Evolutionary conservation across 352 stramenopile species (phyloP).

Genomic region (Phytophthora hibernalis): DNA sequence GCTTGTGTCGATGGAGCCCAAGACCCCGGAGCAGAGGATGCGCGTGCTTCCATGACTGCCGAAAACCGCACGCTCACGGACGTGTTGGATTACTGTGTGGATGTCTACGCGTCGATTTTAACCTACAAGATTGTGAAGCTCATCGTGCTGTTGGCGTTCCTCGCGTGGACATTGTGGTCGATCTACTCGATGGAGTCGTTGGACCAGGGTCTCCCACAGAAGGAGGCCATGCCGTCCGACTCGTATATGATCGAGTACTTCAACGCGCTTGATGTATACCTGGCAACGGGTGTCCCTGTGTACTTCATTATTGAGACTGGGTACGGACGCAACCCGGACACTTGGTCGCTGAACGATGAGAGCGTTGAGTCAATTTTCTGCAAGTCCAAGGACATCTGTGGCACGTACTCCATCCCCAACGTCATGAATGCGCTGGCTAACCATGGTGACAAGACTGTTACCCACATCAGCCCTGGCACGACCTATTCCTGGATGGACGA

Average conservation of each 20-base stretch:
- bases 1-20: conserved; percentile 40
- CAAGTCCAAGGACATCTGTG: conserved; percentile 68
- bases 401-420: conserved; percentile 60
- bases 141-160: conserved; percentile 54
- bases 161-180: conserved; percentile 52
- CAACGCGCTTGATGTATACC: conserved; percentile 57
- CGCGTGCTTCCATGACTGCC: conserved; percentile 12
- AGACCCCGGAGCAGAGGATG: conserved; percentile 33
- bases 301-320: conserved; percentile 74
- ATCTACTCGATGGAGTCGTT: conserved; percentile 63
- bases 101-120: conserved; percentile 57
- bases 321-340: conserved; percentile 55
- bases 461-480: conserved; percentile 61
- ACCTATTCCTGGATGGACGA: conserved; percentile 79
- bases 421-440: conserved; percentile 66
- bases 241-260: conserved; percentile 81
- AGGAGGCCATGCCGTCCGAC: conserved; percentile 66
- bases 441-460: conserved; percentile 45
- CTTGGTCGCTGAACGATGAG: conserved; percentile 56
- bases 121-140: conserved; percentile 59
- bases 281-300: conserved; percentile 63
- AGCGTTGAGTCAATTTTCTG: conserved; percentile 57
- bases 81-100: conserved; percentile 50
- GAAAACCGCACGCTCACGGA: conserved; percentile 33
- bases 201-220: conserved; percentile 64